These are phyloP conservation scores for Thelephora terrestris DNA, from an alignment of 1,284 basidiomycete genomes.

Conservation along the genomic window DNA sequence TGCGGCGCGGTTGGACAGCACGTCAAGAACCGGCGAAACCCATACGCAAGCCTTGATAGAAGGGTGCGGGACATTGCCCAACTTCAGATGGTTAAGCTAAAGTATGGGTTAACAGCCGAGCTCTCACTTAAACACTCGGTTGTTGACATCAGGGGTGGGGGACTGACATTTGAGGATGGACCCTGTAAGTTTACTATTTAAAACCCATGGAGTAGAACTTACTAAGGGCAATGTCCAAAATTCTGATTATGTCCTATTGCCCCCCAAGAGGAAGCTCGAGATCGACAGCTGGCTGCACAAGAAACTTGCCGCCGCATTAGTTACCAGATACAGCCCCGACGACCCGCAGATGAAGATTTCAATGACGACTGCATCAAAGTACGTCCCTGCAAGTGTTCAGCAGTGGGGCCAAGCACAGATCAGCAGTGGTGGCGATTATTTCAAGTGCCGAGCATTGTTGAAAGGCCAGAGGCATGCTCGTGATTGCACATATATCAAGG, in stretches of 20 bases:
- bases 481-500: not conserved
- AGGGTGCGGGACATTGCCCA: slow-evolving; percentile 8
- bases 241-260: not conserved
- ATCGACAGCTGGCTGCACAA: not conserved
- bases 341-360: no score
- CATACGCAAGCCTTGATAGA: slow-evolving; percentile 18
- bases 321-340: no score
- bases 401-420: not conserved
- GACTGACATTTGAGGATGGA: not conserved
- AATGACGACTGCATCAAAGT: not conserved
- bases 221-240: not conserved
- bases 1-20: slow-evolving; percentile 20
- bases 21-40: slow-evolving; percentile 15
- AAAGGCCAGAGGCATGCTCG: not conserved
- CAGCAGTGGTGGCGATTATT: not conserved
- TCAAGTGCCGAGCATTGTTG: not conserved
- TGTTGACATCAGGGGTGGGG: not conserved
- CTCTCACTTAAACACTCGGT: not conserved
- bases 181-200: not conserved
- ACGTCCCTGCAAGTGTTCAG: not conserved
- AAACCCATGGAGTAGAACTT: not conserved
- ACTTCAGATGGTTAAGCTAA: not conserved
- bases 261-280: not conserved
- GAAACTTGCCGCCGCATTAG: no score
- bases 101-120: not conserved